A percentile compares a stretch with the other conserved stretches of the same genome.
These are phyloP conservation scores for Candida frijolesensis DNA, from an alignment of 1,139 yeast genomes.

Conservation along the genomic window DNA sequence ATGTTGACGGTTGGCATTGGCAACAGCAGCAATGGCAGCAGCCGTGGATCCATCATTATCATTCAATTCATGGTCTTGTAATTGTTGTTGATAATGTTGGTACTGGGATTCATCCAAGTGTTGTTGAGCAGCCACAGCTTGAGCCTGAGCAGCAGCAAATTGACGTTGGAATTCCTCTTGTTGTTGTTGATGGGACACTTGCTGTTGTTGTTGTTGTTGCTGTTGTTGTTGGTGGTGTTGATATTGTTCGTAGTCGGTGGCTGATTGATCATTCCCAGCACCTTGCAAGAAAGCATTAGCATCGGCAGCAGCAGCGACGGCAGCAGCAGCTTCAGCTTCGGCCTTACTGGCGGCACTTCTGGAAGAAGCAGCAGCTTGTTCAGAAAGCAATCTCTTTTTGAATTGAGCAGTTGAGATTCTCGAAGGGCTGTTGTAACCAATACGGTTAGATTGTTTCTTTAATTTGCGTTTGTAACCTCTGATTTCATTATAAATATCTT, in stretches of 20 bases:
- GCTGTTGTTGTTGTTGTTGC: conserved; percentile 17
- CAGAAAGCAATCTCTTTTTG: conserved; percentile 15
- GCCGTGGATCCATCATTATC: conserved; percentile 34
- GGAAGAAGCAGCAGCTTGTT: conserved; percentile 17
- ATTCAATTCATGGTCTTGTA: conserved; percentile 25
- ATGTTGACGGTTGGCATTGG: conserved; percentile 31
- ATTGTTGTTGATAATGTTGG: conserved; percentile 29
- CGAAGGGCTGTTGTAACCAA: conserved; percentile 23
- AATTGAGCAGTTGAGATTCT: conserved; percentile 22
- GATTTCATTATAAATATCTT: conserved; percentile 60
- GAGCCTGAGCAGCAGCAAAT: conserved; percentile 30
- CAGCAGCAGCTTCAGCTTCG: conserved; percentile 24
- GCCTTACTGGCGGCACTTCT: conserved; percentile 15
- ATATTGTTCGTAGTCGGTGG: conserved; percentile 7
- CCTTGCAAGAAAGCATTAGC: conserved; percentile 38
- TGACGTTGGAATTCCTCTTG: conserved; percentile 45
- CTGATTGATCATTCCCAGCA: conserved; percentile 20
- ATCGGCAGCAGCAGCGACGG: conserved; percentile 18
- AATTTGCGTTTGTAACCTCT: conserved; percentile 59
- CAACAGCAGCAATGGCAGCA: conserved; percentile 49
- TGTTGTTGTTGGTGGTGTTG: conserved; percentile 13
- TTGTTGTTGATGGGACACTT: conserved; percentile 31
- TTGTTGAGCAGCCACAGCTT: conserved; percentile 38
- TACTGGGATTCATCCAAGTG: conserved; percentile 33
- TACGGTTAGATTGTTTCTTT: conserved; percentile 37